These are phyloP conservation scores for Trichophyton equinum DNA, from an alignment of 2,329 filamentous ascomycete genomes.

Conservation along the genomic window DNA sequence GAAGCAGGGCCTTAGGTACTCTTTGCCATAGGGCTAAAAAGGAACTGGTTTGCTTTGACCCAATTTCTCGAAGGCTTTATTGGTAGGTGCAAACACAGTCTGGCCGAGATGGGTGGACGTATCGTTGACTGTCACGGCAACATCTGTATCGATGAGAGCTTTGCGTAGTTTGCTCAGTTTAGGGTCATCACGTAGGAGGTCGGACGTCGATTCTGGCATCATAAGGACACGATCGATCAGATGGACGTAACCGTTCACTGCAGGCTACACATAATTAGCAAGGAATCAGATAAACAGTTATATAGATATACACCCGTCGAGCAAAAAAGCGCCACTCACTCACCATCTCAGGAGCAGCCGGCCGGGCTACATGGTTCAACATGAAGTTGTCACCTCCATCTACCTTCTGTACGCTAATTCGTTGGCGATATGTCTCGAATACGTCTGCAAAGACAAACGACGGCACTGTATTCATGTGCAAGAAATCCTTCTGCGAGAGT, in stretches of 20 bases:
- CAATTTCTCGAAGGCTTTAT: background rate
- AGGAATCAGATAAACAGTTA: background rate
- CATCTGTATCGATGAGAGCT: conserved; percentile 2
- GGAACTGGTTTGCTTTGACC: background rate
- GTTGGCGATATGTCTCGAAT: background rate
- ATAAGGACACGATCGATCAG: background rate
- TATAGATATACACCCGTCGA: background rate
- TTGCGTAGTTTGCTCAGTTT: background rate
- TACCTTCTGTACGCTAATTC: background rate
- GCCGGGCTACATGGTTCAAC: background rate
- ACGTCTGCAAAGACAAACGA: background rate
- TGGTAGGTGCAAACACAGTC: background rate
- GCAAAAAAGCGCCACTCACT: background rate
- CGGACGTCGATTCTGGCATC: conserved; percentile 1
- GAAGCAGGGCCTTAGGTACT: background rate
- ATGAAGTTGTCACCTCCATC: background rate
- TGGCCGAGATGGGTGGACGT: background rate
- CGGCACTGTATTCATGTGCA: background rate
- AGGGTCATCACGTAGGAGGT: background rate
- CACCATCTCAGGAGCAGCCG: background rate
- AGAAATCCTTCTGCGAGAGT: background rate
- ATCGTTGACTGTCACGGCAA: background rate
- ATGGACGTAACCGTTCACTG: conserved; percentile 1
- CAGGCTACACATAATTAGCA: background rate
- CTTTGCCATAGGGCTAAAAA: background rate